Percentiles rank a stretch among this genome's conserved stretches.
These are phyloP conservation scores for Viridothelium virens DNA, from an alignment of 495 filamentous ascomycete species.

Conservation along the genomic window DNA sequence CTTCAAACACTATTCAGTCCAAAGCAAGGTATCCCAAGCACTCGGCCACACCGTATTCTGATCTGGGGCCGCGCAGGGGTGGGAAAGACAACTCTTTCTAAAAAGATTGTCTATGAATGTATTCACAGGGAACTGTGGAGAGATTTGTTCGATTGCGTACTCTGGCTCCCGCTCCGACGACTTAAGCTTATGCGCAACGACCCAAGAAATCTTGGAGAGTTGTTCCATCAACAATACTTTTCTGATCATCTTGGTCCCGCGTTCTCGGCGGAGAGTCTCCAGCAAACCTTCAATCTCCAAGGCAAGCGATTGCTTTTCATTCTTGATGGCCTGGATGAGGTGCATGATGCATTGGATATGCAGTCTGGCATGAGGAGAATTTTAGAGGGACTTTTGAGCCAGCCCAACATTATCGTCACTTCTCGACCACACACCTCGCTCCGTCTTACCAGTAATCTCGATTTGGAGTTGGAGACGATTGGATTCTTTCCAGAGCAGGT, in stretches of 20 bases:
- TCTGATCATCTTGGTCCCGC: background rate
- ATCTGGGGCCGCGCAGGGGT: slow-evolving; percentile 40
- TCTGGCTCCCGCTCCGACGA: background rate
- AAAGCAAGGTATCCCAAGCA: too few relatives aligned
- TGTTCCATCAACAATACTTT: background rate
- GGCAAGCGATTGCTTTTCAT: slow-evolving; percentile 31
- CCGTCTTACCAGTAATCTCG: slow-evolving; percentile 2
- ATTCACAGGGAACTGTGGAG: slow-evolving; percentile 29
- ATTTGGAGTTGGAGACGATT: slow-evolving; percentile 34
- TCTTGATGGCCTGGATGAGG: slow-evolving; percentile 41
- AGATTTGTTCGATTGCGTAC: slow-evolving; percentile 32
- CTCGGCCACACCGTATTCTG: slow-evolving; percentile 31
- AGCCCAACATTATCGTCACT: slow-evolving; percentile 36
- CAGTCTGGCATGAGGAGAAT: slow-evolving; percentile 2
- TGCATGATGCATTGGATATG: slow-evolving; percentile 25
- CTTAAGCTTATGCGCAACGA: background rate
- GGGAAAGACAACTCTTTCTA: slow-evolving; percentile 43
- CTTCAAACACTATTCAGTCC: too few relatives aligned
- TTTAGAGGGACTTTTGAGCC: slow-evolving; percentile 33
- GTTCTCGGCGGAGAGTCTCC: background rate
- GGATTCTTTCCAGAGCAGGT: slow-evolving; percentile 37
- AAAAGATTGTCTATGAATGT: slow-evolving; percentile 36
- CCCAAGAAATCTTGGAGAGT: background rate
- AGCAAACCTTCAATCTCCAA: slow-evolving; percentile 17
- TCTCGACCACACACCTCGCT: slow-evolving; percentile 33